Evolutionary conservation across 1,284 basidiomycete genomes (phyloP).

Genomic region (Phylloporus sp.): DNA sequence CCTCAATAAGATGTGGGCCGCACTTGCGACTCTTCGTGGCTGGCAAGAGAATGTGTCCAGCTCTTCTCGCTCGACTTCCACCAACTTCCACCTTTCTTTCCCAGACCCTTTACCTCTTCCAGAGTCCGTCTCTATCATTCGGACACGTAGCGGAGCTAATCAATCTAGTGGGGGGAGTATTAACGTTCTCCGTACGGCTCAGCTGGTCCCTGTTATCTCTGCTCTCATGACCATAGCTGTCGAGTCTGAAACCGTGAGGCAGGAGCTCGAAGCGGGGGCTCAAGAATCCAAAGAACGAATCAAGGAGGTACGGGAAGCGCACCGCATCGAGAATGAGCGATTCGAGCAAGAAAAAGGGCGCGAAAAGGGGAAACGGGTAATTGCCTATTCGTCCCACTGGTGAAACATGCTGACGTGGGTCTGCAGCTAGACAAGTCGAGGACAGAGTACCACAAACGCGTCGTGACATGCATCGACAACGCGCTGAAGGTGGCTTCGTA

Average conservation of each 20-base stretch:
- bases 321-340: constrained; percentile 48
- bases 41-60: constrained; percentile 24
- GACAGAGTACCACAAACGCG: constrained; percentile 27
- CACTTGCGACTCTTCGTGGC: constrained; percentile 53
- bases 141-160: constrained; percentile 36
- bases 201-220: constrained; percentile 66
- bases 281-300: constrained; percentile 56
- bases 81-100: constrained; percentile 40
- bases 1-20: constrained; percentile 63
- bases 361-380: constrained; percentile 43
- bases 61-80: constrained; percentile 27
- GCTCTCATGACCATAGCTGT: constrained; percentile 58
- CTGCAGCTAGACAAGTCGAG: constrained; percentile 31
- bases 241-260: constrained; percentile 51
- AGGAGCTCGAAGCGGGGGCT: constrained; percentile 59
- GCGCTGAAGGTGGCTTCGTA: constrained; percentile 40
- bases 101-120: constrained; percentile 62
- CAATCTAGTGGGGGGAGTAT: constrained; percentile 45
- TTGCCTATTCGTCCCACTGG: constrained; percentile 9
- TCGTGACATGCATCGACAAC: constrained; percentile 25
- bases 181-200: constrained; percentile 53
- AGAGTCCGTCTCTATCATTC: constrained; percentile 26
- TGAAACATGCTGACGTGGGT: constrained; percentile 2
- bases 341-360: constrained; percentile 46
- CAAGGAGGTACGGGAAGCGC: constrained; percentile 53